Evolutionary conservation across 176 grass and related monocot species (phyloP).

Genomic region (Cocos nucifera): DNA sequence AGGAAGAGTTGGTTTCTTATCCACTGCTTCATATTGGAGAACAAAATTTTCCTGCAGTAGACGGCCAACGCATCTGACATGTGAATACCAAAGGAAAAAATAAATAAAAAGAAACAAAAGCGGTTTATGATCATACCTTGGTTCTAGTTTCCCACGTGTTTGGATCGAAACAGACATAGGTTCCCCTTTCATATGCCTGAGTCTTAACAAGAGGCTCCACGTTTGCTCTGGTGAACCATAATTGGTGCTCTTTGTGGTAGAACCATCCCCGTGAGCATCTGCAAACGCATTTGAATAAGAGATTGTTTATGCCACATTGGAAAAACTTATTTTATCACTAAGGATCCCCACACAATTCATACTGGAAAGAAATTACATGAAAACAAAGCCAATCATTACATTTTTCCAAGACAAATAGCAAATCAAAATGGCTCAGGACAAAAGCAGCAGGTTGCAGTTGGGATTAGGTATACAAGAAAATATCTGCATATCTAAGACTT

Average conservation of each 20-base stretch:
- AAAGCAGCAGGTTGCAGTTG: too few relatives aligned
- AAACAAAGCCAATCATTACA: too few relatives aligned
- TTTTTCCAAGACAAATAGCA: too few relatives aligned
- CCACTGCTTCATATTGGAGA: conserved; percentile 18
- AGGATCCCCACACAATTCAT: too few relatives aligned
- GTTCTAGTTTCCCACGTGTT: conserved; percentile 68
- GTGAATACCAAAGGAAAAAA: background rate
- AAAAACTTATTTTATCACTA: too few relatives aligned
- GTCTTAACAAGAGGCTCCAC: conserved; percentile 64
- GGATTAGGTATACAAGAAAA: too few relatives aligned
- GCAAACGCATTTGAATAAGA: conserved; percentile 5
- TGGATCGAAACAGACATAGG: conserved; percentile 78
- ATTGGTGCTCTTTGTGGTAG: conserved; percentile 73
- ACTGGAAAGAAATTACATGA: too few relatives aligned
- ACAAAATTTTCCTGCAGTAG: conserved; percentile 24
- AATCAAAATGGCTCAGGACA: too few relatives aligned
- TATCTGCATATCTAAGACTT: too few relatives aligned
- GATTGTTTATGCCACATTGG: too few relatives aligned
- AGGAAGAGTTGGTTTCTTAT: conserved; percentile 17
- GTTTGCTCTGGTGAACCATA: conserved; percentile 71
- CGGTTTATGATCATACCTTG: conserved; percentile 41
- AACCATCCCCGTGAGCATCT: conserved; percentile 86
- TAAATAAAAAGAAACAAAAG: conserved; percentile 2
- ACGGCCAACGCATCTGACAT: background rate
- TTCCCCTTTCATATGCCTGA: conserved; percentile 65